Percentiles rank a stretch among this genome's conserved stretches.
These are phyloP conservation scores for Aureobasidium sp. DNA, from an alignment of 2,329 filamentous ascomycete genomes.

Conservation along the genomic window DNA sequence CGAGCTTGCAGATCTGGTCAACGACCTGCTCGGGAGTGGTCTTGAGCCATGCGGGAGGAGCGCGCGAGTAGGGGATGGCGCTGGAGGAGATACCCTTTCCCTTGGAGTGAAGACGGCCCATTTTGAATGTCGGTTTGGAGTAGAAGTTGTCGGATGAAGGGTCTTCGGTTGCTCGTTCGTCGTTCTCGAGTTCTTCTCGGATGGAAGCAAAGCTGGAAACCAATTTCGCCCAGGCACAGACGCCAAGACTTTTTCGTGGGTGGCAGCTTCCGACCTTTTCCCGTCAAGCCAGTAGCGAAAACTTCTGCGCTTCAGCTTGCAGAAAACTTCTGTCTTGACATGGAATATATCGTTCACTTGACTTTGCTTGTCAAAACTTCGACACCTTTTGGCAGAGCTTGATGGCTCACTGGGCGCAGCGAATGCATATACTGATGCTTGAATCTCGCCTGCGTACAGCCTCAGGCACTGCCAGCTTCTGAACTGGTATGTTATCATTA, in stretches of 20 bases:
- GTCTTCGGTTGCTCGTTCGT: slow-evolving; percentile 13
- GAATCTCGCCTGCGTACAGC: neutral
- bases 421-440: neutral
- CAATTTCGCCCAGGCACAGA: neutral
- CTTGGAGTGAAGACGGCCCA: slow-evolving; percentile 98
- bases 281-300: neutral
- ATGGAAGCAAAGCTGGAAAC: neutral
- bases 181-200: neutral
- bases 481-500: slow-evolving; percentile 12
- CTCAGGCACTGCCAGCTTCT: neutral
- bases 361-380: neutral
- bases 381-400: neutral
- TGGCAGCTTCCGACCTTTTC: neutral
- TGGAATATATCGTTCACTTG: neutral
- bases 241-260: slow-evolving; percentile 2
- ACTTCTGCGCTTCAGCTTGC: neutral
- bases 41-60: slow-evolving; percentile 92
- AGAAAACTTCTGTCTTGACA: neutral
- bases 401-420: neutral
- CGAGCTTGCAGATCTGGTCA: slow-evolving; percentile 98
- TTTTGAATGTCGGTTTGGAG: slow-evolving; percentile 41
- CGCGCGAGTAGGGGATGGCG: slow-evolving; percentile 94
- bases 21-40: slow-evolving; percentile 97
- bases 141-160: slow-evolving; percentile 9
- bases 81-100: slow-evolving; percentile 98